phyloP scores from a whole-genome alignment of 2,329 filamentous ascomycete genomes.

The Claviceps fusiformis region DNA sequence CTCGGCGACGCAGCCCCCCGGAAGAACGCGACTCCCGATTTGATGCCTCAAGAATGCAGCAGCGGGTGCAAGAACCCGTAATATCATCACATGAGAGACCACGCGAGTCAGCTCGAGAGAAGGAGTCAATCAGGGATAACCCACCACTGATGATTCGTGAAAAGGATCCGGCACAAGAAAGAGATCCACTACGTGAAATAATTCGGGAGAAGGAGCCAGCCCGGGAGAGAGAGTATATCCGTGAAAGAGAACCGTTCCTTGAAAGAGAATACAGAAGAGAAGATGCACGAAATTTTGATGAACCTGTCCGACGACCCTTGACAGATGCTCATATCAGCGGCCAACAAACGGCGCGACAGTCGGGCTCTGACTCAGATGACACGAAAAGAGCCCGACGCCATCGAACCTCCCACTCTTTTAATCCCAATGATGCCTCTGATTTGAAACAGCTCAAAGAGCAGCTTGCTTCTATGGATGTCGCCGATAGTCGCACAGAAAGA shows the following conservation, averaged over 20 bases:
- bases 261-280: conserved; percentile 25
- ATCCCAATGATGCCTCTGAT: conserved; percentile 38
- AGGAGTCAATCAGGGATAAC: not conserved
- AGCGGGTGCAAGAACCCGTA: conserved; percentile 8
- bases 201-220: conserved; percentile 4
- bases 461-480: conserved; percentile 27
- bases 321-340: conserved; percentile 8
- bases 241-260: conserved; percentile 14
- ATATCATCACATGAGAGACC: conserved; percentile 5
- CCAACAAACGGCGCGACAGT: conserved; percentile 20
- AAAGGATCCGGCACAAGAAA: not conserved
- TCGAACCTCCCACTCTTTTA: conserved; percentile 29
- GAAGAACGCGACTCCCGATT: conserved; percentile 15
- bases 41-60: conserved; percentile 5
- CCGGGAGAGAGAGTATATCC: conserved; percentile 4
- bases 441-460: conserved; percentile 37
- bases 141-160: conserved; percentile 3
- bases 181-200: not conserved
- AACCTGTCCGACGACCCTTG: conserved; percentile 13
- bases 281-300: conserved; percentile 2
- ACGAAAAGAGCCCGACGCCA: conserved; percentile 24
- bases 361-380: conserved; percentile 29
- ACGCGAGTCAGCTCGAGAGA: not conserved
- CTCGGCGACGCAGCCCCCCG: conserved; percentile 17
- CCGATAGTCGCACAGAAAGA: conserved; percentile 11